These are phyloP conservation scores for Lasiodiplodia gonubiensis DNA, from an alignment of 2,329 filamentous ascomycete species.

Conservation along the genomic window DNA sequence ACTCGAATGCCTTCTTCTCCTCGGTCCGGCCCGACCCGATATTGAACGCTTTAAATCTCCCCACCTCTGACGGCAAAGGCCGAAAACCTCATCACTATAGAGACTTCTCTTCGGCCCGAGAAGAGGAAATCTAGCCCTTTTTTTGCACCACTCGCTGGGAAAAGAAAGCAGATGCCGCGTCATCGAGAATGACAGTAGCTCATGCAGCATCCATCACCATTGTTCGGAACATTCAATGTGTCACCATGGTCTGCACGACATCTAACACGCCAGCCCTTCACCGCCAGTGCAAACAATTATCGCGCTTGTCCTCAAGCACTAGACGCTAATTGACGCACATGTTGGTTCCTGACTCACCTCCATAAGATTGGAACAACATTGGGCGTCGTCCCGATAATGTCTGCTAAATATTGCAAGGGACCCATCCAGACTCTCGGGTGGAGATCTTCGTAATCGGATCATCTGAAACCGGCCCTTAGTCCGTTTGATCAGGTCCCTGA, in stretches of 20 bases:
- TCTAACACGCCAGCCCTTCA: not conserved
- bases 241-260: not conserved
- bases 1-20: not conserved
- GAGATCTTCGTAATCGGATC: not conserved
- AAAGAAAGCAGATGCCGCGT: not conserved
- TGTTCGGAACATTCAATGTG: not conserved
- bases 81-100: not conserved
- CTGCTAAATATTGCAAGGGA: not conserved
- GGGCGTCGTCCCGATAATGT: not conserved
- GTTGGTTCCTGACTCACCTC: not conserved
- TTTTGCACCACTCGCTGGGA: no score
- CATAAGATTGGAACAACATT: not conserved
- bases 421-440: not conserved
- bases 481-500: not conserved
- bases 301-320: not conserved
- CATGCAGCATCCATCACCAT: not conserved
- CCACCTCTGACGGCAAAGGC: not conserved
- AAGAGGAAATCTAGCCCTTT: not conserved
- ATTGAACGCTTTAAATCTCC: not conserved
- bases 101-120: no score
- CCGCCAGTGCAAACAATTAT: not conserved
- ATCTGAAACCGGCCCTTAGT: not conserved
- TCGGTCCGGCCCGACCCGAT: slow-evolving; percentile 16
- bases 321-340: not conserved
- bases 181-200: not conserved